phyloP scores from a whole-genome alignment of 352 stramenopile species.

The Phytophthora pluvialis region DNA sequence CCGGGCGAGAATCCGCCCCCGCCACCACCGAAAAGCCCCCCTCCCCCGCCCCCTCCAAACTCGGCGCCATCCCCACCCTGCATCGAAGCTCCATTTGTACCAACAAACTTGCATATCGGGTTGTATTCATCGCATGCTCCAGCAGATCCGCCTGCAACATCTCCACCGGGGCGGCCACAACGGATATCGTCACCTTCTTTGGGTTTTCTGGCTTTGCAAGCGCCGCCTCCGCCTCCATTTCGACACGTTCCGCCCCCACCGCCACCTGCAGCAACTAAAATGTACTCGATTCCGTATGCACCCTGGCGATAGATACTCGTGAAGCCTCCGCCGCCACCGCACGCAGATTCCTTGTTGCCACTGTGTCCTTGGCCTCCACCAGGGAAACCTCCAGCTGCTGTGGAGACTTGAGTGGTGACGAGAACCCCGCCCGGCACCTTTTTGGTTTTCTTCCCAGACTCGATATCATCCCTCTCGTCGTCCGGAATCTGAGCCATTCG shows the following conservation, averaged over 20 bases:
- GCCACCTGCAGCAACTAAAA: constrained; percentile 69
- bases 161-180: constrained; percentile 54
- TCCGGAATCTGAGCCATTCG: constrained; percentile 46
- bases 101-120: constrained; percentile 67
- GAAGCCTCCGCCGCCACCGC: constrained; percentile 70
- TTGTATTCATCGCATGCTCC: constrained; percentile 68
- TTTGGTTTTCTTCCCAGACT: constrained; percentile 21
- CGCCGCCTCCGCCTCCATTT: constrained; percentile 53
- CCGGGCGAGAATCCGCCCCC: constrained; percentile 74
- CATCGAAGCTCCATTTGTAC: constrained; percentile 51
- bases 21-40: constrained; percentile 68
- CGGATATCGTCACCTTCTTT: constrained; percentile 55
- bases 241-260: constrained; percentile 77
- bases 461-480: constrained; percentile 14
- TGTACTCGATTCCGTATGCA: constrained; percentile 69
- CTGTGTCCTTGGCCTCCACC: constrained; percentile 66
- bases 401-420: constrained; percentile 56
- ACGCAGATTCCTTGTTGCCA: constrained; percentile 75
- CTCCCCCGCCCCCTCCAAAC: constrained; percentile 72
- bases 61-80: constrained; percentile 75
- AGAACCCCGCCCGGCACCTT: constrained; percentile 25
- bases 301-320: constrained; percentile 74
- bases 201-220: constrained; percentile 25
- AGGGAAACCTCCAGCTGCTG: constrained; percentile 48
- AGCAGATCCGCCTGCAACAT: constrained; percentile 45